Conservation (phyloP, 768 basidiomycete genomes). For the Punctularia strigosozonata region DNA sequence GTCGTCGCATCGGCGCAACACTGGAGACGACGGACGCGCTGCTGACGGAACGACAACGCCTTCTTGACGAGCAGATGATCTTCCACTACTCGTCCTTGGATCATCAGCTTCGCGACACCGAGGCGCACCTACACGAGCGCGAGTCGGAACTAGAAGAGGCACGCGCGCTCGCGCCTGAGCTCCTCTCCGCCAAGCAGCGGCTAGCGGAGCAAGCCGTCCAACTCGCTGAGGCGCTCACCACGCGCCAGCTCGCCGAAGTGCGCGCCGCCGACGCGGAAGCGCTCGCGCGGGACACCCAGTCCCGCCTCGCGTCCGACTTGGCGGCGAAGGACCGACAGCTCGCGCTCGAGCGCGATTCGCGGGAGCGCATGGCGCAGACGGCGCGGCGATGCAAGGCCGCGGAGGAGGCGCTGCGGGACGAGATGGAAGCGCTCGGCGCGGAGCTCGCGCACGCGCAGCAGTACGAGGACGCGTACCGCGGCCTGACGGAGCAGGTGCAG, state of each 20-base stretch:
- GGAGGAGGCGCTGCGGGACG: conserved; percentile 56
- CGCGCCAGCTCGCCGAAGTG: conserved; percentile 1
- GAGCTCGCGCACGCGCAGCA: conserved; percentile 50
- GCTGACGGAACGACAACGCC: neutral
- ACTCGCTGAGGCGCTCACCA: neutral
- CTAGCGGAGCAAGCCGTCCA: neutral
- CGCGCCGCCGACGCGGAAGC: too few relatives aligned
- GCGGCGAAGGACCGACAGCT: conserved; percentile 2
- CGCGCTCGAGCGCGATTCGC: conserved; percentile 21
- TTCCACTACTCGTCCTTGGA: neutral
- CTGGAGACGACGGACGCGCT: neutral
- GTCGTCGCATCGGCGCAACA: neutral
- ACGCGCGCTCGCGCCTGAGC: neutral
- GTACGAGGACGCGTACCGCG: conserved; percentile 63
- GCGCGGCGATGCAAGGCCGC: conserved; percentile 47
- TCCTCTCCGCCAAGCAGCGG: neutral
- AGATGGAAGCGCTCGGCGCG: conserved; percentile 45
- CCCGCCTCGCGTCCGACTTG: too few relatives aligned
- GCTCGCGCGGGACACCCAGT: too few relatives aligned
- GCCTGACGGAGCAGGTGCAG: conserved; percentile 50
- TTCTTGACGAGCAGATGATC: neutral
- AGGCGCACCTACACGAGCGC: neutral
- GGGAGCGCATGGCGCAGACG: conserved; percentile 35
- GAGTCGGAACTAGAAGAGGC: neutral
- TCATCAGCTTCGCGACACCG: neutral